Conservation (phyloP, 805 yeast genomes). For the Yueomyces sp. region DNA sequence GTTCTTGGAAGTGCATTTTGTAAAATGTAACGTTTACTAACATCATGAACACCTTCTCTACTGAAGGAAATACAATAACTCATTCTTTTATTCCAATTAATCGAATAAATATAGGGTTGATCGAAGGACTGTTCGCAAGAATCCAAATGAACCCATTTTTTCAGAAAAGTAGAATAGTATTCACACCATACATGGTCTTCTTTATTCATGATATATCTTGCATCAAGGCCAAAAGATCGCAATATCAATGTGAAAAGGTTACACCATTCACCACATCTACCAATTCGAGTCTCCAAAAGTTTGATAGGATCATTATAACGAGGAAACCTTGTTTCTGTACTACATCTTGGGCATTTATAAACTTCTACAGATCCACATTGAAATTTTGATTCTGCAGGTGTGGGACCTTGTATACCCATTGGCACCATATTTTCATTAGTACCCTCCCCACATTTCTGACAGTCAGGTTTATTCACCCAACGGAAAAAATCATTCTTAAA, state of each 20-base stretch:
- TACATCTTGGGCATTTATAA: constrained; percentile 47
- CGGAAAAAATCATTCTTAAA: constrained; percentile 68
- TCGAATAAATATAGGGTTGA: constrained; percentile 60
- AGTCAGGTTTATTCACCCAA: constrained; percentile 69
- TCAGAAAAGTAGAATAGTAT: constrained; percentile 45
- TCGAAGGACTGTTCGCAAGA: constrained; percentile 81
- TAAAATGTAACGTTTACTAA: constrained; percentile 51
- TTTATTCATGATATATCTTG: constrained; percentile 70
- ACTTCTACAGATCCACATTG: constrained; percentile 51
- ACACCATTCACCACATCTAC: constrained; percentile 96
- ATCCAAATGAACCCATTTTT: constrained; percentile 80
- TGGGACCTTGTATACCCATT: constrained; percentile 31
- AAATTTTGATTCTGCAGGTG: constrained; percentile 28
- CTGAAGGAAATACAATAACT: constrained; percentile 69
- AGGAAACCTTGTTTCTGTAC: constrained; percentile 43
- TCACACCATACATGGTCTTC: constrained; percentile 98
- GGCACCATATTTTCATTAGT: constrained; percentile 26
- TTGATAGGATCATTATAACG: constrained; percentile 58
- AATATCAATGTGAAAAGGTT: constrained; percentile 64
- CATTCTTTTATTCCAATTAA: constrained; percentile 92
- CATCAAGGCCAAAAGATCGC: constrained; percentile 48
- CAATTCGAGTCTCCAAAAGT: constrained; percentile 47
- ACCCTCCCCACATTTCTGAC: constrained; percentile 35
- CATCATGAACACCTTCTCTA: constrained; percentile 50
- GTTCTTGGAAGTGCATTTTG: constrained; percentile 35